phyloP scores from a whole-genome alignment of 1,284 basidiomycete species.

The Ceratobasidium sp. region DNA sequence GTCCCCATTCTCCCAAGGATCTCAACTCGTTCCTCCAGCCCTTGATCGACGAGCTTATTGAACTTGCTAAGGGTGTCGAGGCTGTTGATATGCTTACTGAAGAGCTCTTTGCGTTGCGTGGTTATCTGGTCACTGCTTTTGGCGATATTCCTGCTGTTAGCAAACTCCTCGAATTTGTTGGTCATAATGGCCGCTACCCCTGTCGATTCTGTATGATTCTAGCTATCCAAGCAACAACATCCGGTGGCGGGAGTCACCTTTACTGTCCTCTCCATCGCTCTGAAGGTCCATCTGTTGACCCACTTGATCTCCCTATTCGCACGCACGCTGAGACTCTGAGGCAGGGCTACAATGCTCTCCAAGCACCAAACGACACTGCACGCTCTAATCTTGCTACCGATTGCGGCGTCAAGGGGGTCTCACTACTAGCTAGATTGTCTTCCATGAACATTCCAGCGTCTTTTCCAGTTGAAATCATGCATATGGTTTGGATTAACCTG shows the following conservation, averaged over 20 bases:
- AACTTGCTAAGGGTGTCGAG: slow-evolving; percentile 39
- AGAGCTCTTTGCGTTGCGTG: background rate
- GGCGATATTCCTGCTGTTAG: slow-evolving; percentile 43
- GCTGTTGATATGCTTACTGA: slow-evolving; percentile 13
- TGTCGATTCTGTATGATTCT: slow-evolving; percentile 40
- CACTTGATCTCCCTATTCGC: slow-evolving; percentile 24
- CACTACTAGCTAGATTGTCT: background rate
- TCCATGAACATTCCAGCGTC: slow-evolving; percentile 14
- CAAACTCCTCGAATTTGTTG: slow-evolving; percentile 38
- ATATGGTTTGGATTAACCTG: slow-evolving; percentile 15
- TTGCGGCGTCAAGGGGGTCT: slow-evolving; percentile 19
- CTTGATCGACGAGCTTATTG: slow-evolving; percentile 28
- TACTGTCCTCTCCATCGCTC: slow-evolving; percentile 39
- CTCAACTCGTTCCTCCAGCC: slow-evolving; percentile 6
- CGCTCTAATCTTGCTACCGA: background rate
- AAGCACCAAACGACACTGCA: background rate
- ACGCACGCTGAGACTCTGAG: slow-evolving; percentile 25
- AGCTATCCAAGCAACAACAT: background rate
- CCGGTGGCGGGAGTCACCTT: background rate
- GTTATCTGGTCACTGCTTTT: slow-evolving; percentile 26
- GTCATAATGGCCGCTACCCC: slow-evolving; percentile 21
- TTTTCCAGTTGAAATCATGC: slow-evolving; percentile 26
- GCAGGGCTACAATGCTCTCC: background rate
- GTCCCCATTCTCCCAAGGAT: slow-evolving; percentile 33
- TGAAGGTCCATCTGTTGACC: background rate